Evolutionary conservation across 2,329 filamentous ascomycete genomes (phyloP).

Genomic region (Alternaria sp.): DNA sequence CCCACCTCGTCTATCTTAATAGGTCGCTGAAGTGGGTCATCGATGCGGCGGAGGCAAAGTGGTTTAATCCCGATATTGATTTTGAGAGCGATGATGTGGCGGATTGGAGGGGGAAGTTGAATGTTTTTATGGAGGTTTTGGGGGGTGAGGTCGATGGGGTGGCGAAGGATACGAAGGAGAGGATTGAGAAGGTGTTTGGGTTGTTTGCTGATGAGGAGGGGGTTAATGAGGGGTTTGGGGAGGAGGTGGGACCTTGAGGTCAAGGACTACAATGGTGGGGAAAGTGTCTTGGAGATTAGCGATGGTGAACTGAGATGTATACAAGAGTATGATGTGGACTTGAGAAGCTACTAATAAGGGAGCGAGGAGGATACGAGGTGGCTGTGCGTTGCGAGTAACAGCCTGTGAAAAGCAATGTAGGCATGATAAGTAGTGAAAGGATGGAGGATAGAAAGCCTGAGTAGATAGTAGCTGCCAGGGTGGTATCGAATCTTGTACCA

Average conservation of each 20-base stretch:
- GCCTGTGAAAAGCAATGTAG: not conserved
- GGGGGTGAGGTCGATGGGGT: not conserved
- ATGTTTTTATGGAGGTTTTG: not conserved
- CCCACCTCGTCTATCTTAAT: not conserved
- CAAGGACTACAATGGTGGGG: accelerated
- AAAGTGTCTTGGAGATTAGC: too few relatives aligned
- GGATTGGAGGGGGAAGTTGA: not conserved
- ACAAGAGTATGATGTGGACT: not conserved
- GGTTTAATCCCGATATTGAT: not conserved
- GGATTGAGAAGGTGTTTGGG: not conserved
- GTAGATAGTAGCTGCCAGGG: not conserved
- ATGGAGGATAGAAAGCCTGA: not conserved
- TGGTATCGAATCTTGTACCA: not conserved
- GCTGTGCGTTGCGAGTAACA: not conserved
- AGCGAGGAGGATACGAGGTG: not conserved
- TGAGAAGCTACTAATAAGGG: accelerated
- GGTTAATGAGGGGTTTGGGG: not conserved
- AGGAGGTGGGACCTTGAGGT: not conserved
- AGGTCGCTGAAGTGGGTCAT: not conserved
- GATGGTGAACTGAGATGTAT: too few relatives aligned
- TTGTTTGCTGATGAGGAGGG: not conserved
- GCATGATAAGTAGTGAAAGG: not conserved
- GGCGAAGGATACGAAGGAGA: not conserved
- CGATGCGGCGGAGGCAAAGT: not conserved
- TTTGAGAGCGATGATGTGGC: not conserved